These are phyloP conservation scores for Solanum sejunctum DNA, from an alignment of 257 asterid species.

Conservation along the genomic window DNA sequence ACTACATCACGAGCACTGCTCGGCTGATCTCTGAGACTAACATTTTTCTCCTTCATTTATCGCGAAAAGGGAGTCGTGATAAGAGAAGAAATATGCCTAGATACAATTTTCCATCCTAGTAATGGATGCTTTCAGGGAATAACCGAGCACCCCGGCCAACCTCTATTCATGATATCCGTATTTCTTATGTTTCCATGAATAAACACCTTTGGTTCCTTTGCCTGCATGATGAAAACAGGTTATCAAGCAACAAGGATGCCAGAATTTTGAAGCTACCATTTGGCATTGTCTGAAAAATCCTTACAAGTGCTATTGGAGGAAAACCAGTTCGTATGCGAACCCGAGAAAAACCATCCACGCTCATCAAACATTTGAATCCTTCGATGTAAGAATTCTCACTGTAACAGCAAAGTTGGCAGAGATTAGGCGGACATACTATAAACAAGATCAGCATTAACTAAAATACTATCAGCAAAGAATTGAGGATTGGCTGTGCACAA, in stretches of 20 bases:
- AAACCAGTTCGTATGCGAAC: slow-evolving; percentile 32
- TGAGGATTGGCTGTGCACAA: not conserved
- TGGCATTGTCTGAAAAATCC: not conserved
- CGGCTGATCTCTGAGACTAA: not conserved
- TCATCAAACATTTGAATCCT: slow-evolving; percentile 65
- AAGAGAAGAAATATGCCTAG: not conserved
- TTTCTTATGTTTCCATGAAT: slow-evolving; percentile 49
- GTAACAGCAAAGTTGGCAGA: slow-evolving; percentile 8
- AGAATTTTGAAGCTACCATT: not conserved
- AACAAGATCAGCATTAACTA: not conserved
- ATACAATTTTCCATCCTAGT: not conserved
- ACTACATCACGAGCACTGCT: not conserved
- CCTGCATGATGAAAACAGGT: slow-evolving; percentile 20
- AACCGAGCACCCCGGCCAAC: slow-evolving; percentile 61
- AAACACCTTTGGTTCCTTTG: slow-evolving; percentile 44
- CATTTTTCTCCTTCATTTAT: not conserved
- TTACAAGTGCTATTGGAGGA: slow-evolving; percentile 72
- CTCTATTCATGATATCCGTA: slow-evolving; percentile 23
- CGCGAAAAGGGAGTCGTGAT: not conserved
- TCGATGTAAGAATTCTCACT: slow-evolving; percentile 56
- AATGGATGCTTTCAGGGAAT: not conserved
- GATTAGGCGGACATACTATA: not conserved
- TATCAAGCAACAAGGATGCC: not conserved
- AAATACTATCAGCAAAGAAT: not conserved
- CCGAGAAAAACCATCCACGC: slow-evolving; percentile 54